Conservation (phyloP, 805 yeast genomes). For the Candida anglica region DNA sequence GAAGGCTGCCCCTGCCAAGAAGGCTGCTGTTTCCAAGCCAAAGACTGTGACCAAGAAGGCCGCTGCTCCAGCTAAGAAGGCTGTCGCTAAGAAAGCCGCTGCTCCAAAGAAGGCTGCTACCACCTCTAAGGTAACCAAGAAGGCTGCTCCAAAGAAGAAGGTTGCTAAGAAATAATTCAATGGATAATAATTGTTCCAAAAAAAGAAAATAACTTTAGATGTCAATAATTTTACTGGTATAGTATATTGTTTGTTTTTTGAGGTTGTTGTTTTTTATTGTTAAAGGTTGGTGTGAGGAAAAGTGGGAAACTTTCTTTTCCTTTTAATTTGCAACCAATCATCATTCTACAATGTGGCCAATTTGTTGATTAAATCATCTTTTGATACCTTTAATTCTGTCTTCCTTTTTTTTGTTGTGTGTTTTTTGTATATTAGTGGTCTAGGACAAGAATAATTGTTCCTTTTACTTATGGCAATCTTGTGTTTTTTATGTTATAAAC, state of each 20-base stretch:
- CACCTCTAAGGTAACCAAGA: conserved; percentile 13
- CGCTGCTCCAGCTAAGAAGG: conserved; percentile 10
- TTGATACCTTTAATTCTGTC: conserved; percentile 2
- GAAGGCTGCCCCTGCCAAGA: conserved; percentile 20
- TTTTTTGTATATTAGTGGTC: conserved; percentile 5
- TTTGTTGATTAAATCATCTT: not conserved
- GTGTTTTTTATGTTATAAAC: not conserved
- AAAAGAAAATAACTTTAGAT: too few species aligned
- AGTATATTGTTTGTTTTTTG: too few species aligned
- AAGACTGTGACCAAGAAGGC: conserved; percentile 12
- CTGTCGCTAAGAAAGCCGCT: conserved; percentile 21
- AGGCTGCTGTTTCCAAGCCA: conserved; percentile 20
- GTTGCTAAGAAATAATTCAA: conserved; percentile 11
- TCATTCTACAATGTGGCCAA: too few species aligned
- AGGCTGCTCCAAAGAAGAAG: conserved; percentile 25
- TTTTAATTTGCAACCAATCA: too few species aligned
- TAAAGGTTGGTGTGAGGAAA: too few species aligned
- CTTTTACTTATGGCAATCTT: conserved; percentile 1
- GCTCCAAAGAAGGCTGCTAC: conserved; percentile 19
- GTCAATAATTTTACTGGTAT: not conserved
- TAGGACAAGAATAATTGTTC: too few species aligned
- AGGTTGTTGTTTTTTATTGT: too few species aligned
- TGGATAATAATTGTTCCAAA: not conserved
- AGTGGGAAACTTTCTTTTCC: too few species aligned
- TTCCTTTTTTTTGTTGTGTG: not conserved